Evolutionary conservation across 805 yeast species (phyloP).

Genomic region (Cyberlindnera veronae): DNA sequence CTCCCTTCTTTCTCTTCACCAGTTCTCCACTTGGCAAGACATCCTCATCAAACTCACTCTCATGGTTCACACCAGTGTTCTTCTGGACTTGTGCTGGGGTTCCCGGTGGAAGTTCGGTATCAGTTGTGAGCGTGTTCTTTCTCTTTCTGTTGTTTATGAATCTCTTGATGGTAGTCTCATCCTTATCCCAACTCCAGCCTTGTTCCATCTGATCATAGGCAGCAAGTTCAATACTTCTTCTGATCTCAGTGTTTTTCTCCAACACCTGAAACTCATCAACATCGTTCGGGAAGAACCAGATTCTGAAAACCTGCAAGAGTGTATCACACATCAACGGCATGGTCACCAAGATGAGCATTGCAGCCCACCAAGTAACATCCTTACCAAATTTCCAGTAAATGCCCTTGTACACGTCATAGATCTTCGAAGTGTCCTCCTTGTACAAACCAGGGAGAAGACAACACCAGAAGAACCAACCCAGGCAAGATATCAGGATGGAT

Average conservation of each 20-base stretch:
- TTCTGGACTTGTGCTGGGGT: slow-evolving; percentile 33
- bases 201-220: slow-evolving; percentile 72
- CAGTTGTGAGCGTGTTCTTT: slow-evolving; percentile 23
- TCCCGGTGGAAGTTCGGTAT: slow-evolving; percentile 51
- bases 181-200: slow-evolving; percentile 69
- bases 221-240: slow-evolving; percentile 66
- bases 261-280: slow-evolving; percentile 74
- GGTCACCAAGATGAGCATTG: slow-evolving; percentile 51
- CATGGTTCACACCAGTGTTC: slow-evolving; percentile 23
- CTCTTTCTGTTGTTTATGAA: slow-evolving; percentile 23
- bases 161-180: slow-evolving; percentile 33
- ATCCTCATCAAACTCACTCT: slow-evolving; percentile 45
- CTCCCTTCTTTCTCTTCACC: slow-evolving; percentile 39
- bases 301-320: slow-evolving; percentile 52
- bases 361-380: slow-evolving; percentile 87
- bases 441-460: slow-evolving; percentile 71
- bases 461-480: slow-evolving; percentile 88
- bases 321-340: slow-evolving; percentile 69
- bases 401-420: slow-evolving; percentile 71
- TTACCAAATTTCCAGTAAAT: slow-evolving; percentile 68
- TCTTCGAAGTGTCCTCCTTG: slow-evolving; percentile 45
- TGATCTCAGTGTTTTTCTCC: slow-evolving; percentile 65
- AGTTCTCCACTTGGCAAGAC: slow-evolving; percentile 73
- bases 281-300: slow-evolving; percentile 61
- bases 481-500: slow-evolving; percentile 64